phyloP scores from a whole-genome alignment of 1,139 yeast genomes.

The Yamadazyma jaroonii region DNA sequence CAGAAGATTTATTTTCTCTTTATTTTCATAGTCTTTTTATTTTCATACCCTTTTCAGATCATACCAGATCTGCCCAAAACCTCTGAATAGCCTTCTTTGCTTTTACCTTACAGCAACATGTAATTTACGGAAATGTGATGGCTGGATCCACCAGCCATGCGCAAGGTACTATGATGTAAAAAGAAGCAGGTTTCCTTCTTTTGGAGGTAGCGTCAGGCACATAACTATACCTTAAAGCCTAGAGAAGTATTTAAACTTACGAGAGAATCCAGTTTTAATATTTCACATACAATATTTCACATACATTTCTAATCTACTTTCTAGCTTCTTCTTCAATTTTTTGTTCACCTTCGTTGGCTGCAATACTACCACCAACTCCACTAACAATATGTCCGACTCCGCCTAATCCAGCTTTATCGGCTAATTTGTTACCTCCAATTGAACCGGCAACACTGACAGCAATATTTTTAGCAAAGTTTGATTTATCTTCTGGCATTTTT shows the following conservation, averaged over 20 bases:
- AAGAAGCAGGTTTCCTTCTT: no score
- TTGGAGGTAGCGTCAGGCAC: no score
- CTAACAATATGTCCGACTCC: slow-evolving; percentile 33
- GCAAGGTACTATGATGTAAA: no score
- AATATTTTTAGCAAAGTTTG: slow-evolving; percentile 25
- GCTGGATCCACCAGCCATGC: no score
- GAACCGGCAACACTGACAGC: slow-evolving; percentile 31
- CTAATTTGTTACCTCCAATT: slow-evolving; percentile 33
- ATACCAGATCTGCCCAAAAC: no score
- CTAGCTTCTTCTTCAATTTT: slow-evolving; percentile 22
- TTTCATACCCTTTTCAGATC: no score
- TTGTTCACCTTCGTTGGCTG: slow-evolving; percentile 30
- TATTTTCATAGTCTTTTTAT: no score
- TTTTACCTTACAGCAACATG: no score
- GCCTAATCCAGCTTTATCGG: slow-evolving; percentile 33
- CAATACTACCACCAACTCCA: slow-evolving; percentile 34
- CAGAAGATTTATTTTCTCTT: no score
- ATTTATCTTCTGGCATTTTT: slow-evolving; percentile 17
- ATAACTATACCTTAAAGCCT: not conserved
- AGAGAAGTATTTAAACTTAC: not conserved
- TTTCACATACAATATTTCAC: not conserved
- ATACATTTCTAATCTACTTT: slow-evolving; percentile 2
- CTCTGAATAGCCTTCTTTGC: no score
- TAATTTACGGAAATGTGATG: no score
- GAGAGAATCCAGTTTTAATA: not conserved